Evolutionary conservation across 306 rosid genomes (phyloP), one percentile per base, ranked within the genome.

Genomic region (Boehmeria nivea): DNA sequence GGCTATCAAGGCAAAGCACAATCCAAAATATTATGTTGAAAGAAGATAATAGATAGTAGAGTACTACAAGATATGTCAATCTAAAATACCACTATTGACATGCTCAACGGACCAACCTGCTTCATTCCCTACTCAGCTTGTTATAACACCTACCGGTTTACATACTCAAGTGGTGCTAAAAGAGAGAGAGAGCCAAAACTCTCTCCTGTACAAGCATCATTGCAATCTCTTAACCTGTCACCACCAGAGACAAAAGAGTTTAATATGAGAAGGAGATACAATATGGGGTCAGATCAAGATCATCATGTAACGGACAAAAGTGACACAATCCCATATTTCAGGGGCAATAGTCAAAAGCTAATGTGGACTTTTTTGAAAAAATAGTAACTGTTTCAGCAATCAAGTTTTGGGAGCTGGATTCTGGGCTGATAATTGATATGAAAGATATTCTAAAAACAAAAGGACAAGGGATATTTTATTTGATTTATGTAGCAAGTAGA

Each of bases 31-130:
- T n/a, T n/a, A n/a, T n/a, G n/a, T n/a, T n/a, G n/a, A n/a, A n/a
- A n/a, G n/a, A n/a, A n/a, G n/a, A n/a, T n/a, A n/a, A n/a, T n/a
- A n/a, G n/a, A n/a, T n/a, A n/a, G n/a, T n/a, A n/a, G n/a, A n/a
- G n/a, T n/a, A n/a, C n/a, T n/a, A n/a, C n/a, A n/a, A 33, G 38
- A 33, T 17, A 37, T 18, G 45, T 61, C 53, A 42, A 50, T 34
- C 20, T 26, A 14, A 40, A 40, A 24, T 26, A 46, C 43, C 65
- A 28, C 54, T 60, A 44, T 57, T 56, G 24, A 63, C 52, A 48
- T 39, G 60, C 60, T 63, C 59, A 31, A 49, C 75, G 75, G 75
- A 70, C 75, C 75, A 62, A 63, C 27, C 16, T 11, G 69, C 75
- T 70, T 70, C 75, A 70, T 70, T 63, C 75, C 75, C 64, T 22